Evolutionary conservation across 148 eudicot genomes (phyloP).

Genomic region (Salicornia ramosissima): DNA sequence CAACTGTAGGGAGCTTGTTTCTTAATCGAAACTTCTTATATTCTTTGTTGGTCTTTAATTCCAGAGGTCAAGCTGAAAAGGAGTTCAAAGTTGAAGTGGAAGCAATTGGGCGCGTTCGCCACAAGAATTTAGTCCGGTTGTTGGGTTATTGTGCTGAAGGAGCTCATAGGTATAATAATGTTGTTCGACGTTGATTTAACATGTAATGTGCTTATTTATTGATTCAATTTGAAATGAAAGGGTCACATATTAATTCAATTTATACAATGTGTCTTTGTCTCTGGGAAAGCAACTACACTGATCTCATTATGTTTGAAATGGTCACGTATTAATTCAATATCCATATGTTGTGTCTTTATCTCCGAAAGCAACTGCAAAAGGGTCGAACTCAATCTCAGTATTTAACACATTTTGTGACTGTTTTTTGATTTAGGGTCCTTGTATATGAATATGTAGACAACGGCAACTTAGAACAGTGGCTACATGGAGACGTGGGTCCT

Average conservation of each 20-base stretch:
- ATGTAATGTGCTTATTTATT: not conserved
- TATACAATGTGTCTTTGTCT: not conserved
- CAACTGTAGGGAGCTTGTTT: not conserved
- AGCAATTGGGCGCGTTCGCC: conserved; percentile 90
- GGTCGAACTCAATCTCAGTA: too few species aligned
- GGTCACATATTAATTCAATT: not conserved
- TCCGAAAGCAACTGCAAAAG: too few species aligned
- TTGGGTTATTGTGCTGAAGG: conserved; percentile 95
- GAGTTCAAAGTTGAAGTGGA: conserved; percentile 96
- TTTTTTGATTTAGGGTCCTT: conserved; percentile 76
- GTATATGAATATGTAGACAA: conserved; percentile 88
- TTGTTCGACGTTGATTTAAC: not conserved
- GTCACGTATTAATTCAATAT: too few species aligned
- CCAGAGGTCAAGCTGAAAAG: conserved; percentile 93
- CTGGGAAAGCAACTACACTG: not conserved
- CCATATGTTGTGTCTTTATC: too few species aligned
- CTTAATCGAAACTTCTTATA: not conserved
- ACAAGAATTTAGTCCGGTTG: conserved; percentile 81
- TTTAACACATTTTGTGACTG: too few species aligned
- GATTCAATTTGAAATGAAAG: not conserved
- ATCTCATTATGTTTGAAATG: conserved; percentile 8
- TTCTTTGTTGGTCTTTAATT: not conserved
- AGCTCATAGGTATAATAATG: conserved; percentile 59
- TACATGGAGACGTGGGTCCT: conserved; percentile 87
- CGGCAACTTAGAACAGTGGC: conserved; percentile 92